phyloP scores from a whole-genome alignment of 345 rosid species.

The Eucalyptus pumila region DNA sequence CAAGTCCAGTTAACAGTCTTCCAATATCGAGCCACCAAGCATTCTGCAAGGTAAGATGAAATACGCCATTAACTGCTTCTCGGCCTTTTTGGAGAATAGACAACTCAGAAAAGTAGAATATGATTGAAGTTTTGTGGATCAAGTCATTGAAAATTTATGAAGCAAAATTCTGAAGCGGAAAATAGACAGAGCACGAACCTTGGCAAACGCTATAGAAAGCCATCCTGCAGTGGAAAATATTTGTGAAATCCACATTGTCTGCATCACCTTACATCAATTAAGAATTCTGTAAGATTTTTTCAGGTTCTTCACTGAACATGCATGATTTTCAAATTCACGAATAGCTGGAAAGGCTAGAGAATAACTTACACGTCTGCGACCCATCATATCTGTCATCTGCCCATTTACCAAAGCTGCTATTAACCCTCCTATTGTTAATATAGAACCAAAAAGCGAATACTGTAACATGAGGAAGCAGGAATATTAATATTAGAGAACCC shows the following conservation, averaged over 20 bases:
- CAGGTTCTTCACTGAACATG: not conserved
- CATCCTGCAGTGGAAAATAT: constrained; percentile 33
- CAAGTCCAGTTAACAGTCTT: constrained; percentile 13
- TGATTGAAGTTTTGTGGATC: not conserved
- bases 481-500: not conserved
- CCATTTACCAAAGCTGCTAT: constrained; percentile 18
- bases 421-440: constrained; percentile 17
- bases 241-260: constrained; percentile 53
- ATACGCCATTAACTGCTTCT: not conserved
- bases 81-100: not conserved
- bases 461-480: not conserved
- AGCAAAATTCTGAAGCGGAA: not conserved
- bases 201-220: constrained; percentile 33
- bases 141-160: not conserved
- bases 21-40: constrained; percentile 23
- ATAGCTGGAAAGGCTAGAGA: not conserved
- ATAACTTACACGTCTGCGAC: constrained; percentile 19
- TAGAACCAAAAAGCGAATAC: constrained; percentile 28
- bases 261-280: not conserved
- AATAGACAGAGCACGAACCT: constrained; percentile 1
- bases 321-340: not conserved
- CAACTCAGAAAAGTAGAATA: not conserved
- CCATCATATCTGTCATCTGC: constrained; percentile 13
- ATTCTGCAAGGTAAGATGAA: not conserved
- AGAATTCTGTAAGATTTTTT: not conserved